These are phyloP conservation scores for Starmerella geochares DNA, from an alignment of 805 yeast species.

Conservation along the genomic window DNA sequence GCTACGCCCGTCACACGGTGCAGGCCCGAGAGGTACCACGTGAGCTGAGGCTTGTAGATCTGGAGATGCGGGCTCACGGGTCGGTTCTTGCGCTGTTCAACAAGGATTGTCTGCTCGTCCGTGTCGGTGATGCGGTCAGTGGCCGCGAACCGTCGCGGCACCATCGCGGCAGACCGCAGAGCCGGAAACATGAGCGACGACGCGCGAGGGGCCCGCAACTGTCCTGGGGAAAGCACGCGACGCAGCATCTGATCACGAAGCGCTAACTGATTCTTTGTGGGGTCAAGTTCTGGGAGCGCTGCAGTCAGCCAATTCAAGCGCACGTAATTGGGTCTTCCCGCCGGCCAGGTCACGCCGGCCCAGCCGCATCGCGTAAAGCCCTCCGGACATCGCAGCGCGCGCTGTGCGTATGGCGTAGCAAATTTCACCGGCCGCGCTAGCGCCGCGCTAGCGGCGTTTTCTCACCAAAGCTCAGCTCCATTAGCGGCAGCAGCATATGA, in stretches of 20 bases:
- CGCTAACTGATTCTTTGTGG: not conserved
- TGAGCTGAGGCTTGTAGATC: slow-evolving; percentile 84
- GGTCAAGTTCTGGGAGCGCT: not conserved
- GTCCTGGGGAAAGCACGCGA: slow-evolving; percentile 6
- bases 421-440: not conserved
- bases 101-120: slow-evolving; percentile 59
- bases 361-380: not conserved
- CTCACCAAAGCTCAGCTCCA: too few species aligned
- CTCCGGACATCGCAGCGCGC: slow-evolving; percentile 1
- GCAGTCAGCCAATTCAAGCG: slow-evolving; percentile 3
- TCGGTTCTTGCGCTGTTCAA: slow-evolving; percentile 75
- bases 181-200: slow-evolving; percentile 11
- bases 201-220: slow-evolving; percentile 1
- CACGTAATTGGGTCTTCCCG: not conserved
- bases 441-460: too few species aligned
- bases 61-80: slow-evolving; percentile 84
- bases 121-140: slow-evolving; percentile 47
- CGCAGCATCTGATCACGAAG: not conserved
- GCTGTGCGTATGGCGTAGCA: not conserved
- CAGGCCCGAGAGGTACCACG: slow-evolving; percentile 66
- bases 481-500: not conserved
- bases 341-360: not conserved
- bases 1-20: slow-evolving; percentile 86
- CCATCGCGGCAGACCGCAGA: not conserved
- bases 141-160: slow-evolving; percentile 14